These are phyloP conservation scores for Ambrosia artemisiifolia DNA, from an alignment of 129 eudicot genomes.

Conservation along the genomic window DNA sequence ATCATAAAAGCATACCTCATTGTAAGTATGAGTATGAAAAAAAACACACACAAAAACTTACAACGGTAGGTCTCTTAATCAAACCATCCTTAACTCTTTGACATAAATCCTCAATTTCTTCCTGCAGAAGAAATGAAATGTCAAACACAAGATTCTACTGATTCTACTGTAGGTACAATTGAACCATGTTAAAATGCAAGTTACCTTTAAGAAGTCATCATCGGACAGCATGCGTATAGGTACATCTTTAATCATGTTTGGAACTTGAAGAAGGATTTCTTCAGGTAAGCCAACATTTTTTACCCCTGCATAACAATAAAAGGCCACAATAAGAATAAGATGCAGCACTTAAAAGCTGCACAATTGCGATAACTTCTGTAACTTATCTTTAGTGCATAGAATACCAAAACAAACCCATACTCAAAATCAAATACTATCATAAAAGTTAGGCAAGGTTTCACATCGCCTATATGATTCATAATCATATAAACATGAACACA, in stretches of 20 bases:
- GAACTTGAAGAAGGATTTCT: slow-evolving; percentile 54
- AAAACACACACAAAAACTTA: slow-evolving; percentile 39
- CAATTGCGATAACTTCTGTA: background rate
- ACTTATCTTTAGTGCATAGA: slow-evolving; percentile 10
- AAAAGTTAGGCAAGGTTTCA: background rate
- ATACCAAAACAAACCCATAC: background rate
- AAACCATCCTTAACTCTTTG: slow-evolving; percentile 64
- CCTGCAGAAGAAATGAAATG: slow-evolving; percentile 52
- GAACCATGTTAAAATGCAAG: slow-evolving; percentile 5
- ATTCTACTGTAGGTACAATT: background rate
- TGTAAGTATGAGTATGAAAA: background rate
- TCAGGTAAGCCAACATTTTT: slow-evolving; percentile 31
- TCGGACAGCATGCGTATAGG: slow-evolving; percentile 61
- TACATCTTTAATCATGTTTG: slow-evolving; percentile 48
- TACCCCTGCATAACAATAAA: slow-evolving; percentile 43
- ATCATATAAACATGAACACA: background rate
- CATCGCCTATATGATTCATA: background rate
- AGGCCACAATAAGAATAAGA: slow-evolving; percentile 7
- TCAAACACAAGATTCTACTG: background rate
- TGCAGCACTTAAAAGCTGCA: background rate
- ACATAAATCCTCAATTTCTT: slow-evolving; percentile 70
- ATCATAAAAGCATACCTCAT: background rate
- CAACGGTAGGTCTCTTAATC: slow-evolving; percentile 72
- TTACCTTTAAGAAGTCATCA: slow-evolving; percentile 77
- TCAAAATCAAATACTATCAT: background rate